phyloP scores from a whole-genome alignment of 352 stramenopile genomes.

The Globisporangium abappressorium region DNA sequence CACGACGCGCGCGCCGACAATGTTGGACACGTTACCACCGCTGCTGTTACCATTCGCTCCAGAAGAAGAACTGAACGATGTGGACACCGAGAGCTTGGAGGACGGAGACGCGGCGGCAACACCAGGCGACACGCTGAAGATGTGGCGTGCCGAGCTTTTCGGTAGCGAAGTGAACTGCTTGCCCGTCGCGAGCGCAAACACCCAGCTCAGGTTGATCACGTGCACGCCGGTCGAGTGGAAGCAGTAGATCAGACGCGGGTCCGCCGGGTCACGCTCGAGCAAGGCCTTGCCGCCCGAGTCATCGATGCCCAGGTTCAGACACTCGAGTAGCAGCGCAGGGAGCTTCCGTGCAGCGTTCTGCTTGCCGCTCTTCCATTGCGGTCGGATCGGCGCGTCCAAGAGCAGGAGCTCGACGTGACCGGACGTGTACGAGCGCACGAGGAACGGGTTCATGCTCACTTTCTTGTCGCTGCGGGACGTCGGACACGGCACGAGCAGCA shows the following conservation, averaged over 20 bases:
- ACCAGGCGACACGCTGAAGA: conserved; percentile 71
- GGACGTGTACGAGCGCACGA: conserved; percentile 68
- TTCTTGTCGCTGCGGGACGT: conserved; percentile 30
- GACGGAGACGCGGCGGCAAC: conserved; percentile 7
- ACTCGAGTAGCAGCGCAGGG: conserved; percentile 64
- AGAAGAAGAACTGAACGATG: conserved; percentile 10
- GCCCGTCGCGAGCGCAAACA: conserved; percentile 48
- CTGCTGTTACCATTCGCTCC: not conserved
- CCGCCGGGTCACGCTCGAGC: conserved; percentile 44
- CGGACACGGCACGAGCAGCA: conserved; percentile 50
- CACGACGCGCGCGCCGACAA: conserved; percentile 60
- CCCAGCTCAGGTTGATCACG: conserved; percentile 75
- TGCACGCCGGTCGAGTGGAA: conserved; percentile 77
- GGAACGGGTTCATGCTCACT: conserved; percentile 39
- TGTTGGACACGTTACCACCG: conserved; percentile 29
- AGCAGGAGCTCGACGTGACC: conserved; percentile 76
- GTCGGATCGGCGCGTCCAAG: conserved; percentile 54
- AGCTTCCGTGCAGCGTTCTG: conserved; percentile 20
- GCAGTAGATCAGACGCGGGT: conserved; percentile 67
- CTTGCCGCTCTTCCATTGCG: conserved; percentile 53
- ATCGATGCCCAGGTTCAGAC: conserved; percentile 66
- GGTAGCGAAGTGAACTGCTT: conserved; percentile 61
- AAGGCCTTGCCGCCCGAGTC: conserved; percentile 64
- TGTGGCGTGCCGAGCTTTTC: conserved; percentile 68
- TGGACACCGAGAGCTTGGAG: not conserved